Evolutionary conservation across 495 filamentous ascomycete genomes (phyloP).

Genomic region (Parmelia sp.): DNA sequence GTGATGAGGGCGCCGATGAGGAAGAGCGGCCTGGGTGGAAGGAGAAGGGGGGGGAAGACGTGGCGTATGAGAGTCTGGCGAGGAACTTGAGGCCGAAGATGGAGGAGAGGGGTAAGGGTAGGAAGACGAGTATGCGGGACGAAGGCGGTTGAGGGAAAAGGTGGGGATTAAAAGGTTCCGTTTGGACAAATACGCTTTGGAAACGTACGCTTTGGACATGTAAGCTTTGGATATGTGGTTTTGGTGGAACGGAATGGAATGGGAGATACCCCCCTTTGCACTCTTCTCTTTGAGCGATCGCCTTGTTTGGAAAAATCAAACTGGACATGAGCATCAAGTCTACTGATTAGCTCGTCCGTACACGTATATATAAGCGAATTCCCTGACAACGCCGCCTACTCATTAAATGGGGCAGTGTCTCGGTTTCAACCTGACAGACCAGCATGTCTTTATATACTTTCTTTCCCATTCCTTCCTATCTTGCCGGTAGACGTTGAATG

Average conservation of each 20-base stretch:
- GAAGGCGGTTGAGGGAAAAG: not conserved
- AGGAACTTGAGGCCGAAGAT: constrained; percentile 35
- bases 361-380: too few relatives aligned
- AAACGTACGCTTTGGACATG: not conserved
- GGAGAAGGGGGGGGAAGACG: constrained; percentile 36
- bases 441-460: too few relatives aligned
- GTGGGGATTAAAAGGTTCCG: too few relatives aligned
- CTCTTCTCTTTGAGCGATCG: not conserved
- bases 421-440: too few relatives aligned
- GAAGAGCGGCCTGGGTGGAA: constrained; percentile 15
- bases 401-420: too few relatives aligned
- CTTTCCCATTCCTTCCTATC: too few relatives aligned
- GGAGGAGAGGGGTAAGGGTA: constrained; percentile 16
- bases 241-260: not conserved
- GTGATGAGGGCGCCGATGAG: constrained; percentile 5
- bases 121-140: constrained; percentile 3
- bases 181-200: too few relatives aligned
- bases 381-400: too few relatives aligned
- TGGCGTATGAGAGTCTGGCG: constrained; percentile 44
- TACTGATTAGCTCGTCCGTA: too few relatives aligned
- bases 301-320: too few relatives aligned
- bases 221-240: not conserved
- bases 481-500: too few relatives aligned
- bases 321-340: too few relatives aligned
- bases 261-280: constrained; percentile 7